phyloP scores from a whole-genome alignment of 169 alveolate species.

The Toxoplasma gondii region DNA sequence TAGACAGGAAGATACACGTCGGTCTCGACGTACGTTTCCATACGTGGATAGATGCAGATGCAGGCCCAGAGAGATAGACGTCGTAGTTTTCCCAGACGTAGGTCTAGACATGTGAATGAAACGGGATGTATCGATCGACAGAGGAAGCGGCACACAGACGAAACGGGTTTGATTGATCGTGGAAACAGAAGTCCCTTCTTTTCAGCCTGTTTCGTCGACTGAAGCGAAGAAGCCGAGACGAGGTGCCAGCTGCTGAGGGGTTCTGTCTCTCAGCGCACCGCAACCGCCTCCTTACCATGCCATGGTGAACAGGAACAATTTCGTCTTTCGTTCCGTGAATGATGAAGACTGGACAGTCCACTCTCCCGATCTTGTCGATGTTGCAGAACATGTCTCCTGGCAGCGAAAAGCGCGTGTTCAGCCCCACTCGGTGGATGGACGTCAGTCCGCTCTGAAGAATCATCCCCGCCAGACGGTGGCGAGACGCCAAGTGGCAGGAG shows the following conservation, averaged over 20 bases:
- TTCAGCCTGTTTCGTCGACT: too few relatives aligned
- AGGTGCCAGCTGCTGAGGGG: background rate
- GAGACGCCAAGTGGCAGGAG: conserved; percentile 15
- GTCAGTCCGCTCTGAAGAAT: conserved; percentile 88
- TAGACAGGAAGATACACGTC: background rate
- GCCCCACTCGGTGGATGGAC: conserved; percentile 85
- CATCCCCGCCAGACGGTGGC: conserved; percentile 79
- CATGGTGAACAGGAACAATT: conserved; percentile 83
- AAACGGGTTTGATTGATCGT: too few relatives aligned
- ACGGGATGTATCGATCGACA: too few relatives aligned
- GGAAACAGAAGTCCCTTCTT: too few relatives aligned
- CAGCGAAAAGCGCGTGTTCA: conserved; percentile 83
- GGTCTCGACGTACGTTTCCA: background rate
- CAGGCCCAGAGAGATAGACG: too few relatives aligned
- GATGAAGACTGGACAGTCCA: conserved; percentile 80
- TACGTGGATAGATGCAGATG: background rate
- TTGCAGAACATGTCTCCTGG: conserved; percentile 93
- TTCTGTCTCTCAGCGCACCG: background rate
- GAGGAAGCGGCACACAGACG: too few relatives aligned
- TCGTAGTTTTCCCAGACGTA: too few relatives aligned
- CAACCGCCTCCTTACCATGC: conserved; percentile 47
- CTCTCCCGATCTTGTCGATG: conserved; percentile 78
- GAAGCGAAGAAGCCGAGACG: too few relatives aligned
- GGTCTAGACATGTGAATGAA: too few relatives aligned
- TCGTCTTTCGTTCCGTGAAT: conserved; percentile 93